Base-by-base conservation (phyloP, 495 filamentous ascomycete genomes). In the Xeromyces bisporus region DNA sequence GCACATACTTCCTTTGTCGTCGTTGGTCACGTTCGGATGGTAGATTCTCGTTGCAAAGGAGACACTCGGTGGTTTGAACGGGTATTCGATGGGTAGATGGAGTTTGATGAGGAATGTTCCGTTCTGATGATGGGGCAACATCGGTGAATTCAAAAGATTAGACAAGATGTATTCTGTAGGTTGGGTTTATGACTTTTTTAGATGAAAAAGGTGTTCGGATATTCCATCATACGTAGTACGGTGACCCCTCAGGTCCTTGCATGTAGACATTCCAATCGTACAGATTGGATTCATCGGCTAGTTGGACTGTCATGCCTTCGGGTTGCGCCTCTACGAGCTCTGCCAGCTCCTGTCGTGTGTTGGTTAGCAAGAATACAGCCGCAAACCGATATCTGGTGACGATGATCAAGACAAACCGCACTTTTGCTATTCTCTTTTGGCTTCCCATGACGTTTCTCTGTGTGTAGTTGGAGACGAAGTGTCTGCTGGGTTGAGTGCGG, bases 11-110 rank as follows among this genome's bases (percentile, higher is more conserved):
- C 89, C 89, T 35, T 78, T 77, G 40, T 75, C 76, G 54, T 96
- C 91, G 65, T 93, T 93, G 47, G 80, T 85, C 27, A 97, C 74
- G 58, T 97, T 97, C 9, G 91, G 91, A 66, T 97, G 89, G 65
- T 93, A 97, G 59, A 97, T 83, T 49, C 89, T 93, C 23, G 89
- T 97, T 31, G 69, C 66, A 71, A 96, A 97, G 42, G 62, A 75
- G 39, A 97, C 67, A 20, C 62, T 64, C 0, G 91, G 91, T 3
- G 89, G 75, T 46, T 91, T 92, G 74, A 96, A 97, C 7, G 89
- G 89, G 62, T 96, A 97, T 39, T 89, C 79, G 35, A 55, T 58
- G 12, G 89, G 89, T 3, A 97, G 72, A 12, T 52, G 66, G 35
- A 94, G 60, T 28, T 75, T 63, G 12, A 97, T 59, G 23, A 71